Conservation (phyloP, 352 stramenopile species). For the Globisporangium megalacanthum region DNA sequence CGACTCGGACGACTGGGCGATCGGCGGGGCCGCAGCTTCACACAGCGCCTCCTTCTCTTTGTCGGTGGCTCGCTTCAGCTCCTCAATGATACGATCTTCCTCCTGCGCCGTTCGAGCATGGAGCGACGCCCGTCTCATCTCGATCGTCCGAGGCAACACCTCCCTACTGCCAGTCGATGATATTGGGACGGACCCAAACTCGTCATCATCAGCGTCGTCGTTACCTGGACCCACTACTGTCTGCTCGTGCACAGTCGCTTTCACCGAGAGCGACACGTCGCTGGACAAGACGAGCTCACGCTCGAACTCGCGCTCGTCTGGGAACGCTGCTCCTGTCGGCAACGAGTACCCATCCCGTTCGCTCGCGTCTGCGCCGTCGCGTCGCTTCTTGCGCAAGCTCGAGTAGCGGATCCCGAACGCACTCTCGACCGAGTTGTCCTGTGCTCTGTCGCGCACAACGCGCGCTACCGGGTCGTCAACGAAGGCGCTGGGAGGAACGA, state of each 20-base stretch:
- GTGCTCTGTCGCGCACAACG: too few relatives aligned
- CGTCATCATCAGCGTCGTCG: conserved; percentile 27
- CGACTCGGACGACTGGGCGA: background rate
- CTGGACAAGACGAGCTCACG: conserved; percentile 25
- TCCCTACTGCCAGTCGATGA: too few relatives aligned
- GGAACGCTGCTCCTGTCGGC: conserved; percentile 30
- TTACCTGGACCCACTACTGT: background rate
- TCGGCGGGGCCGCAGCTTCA: background rate
- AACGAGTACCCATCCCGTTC: conserved; percentile 24
- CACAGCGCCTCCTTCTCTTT: conserved; percentile 26
- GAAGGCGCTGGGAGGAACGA: conserved; percentile 16
- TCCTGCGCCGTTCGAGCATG: conserved; percentile 23
- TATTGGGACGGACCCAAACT: conserved; percentile 24
- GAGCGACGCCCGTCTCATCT: conserved; percentile 18
- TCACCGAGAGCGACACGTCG: conserved; percentile 34
- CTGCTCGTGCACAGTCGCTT: background rate
- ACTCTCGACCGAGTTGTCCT: conserved; percentile 10
- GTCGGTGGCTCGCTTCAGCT: conserved; percentile 37
- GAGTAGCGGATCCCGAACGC: conserved; percentile 65
- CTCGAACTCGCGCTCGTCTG: conserved; percentile 45
- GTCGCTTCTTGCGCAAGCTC: conserved; percentile 34
- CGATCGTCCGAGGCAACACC: conserved; percentile 4
- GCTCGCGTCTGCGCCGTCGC: background rate
- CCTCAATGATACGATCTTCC: conserved; percentile 29
- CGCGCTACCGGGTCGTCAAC: too few relatives aligned